phyloP scores from a whole-genome alignment of 139 green algal species.

The Picochlorum costavermella region DNA sequence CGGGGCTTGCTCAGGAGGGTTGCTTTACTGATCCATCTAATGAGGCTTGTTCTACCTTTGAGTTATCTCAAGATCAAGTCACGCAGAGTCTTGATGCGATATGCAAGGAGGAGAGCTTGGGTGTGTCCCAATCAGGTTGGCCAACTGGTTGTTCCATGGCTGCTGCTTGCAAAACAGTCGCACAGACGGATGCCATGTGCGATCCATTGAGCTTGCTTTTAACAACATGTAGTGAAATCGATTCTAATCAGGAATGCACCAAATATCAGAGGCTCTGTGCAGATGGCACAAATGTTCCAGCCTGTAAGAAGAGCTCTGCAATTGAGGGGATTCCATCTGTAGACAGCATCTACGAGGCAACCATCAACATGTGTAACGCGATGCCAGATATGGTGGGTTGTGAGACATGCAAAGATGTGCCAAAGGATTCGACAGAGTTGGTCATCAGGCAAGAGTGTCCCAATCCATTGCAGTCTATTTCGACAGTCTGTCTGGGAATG shows the following conservation, averaged over 20 bases:
- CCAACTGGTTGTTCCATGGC: constrained; percentile 19
- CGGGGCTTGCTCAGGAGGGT: neutral
- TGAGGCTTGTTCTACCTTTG: neutral
- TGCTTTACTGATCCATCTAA: neutral
- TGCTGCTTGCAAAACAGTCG: constrained; percentile 14
- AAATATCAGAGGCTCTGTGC: neutral
- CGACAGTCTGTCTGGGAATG: neutral
- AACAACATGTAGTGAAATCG: neutral
- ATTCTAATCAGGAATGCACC: neutral
- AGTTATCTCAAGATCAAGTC: neutral
- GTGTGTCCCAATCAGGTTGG: neutral
- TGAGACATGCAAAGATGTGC: neutral
- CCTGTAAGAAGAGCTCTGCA: neutral
- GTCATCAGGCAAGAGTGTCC: neutral
- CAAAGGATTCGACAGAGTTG: neutral
- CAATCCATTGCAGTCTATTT: constrained; percentile 3
- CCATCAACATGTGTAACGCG: neutral
- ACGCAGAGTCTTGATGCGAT: neutral
- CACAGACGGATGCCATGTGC: neutral
- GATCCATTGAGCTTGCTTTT: neutral
- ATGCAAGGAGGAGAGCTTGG: constrained; percentile 1
- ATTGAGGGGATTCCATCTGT: neutral
- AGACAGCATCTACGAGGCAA: neutral
- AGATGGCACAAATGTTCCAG: neutral
- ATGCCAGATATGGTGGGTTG: constrained; percentile 2